phyloP scores from a whole-genome alignment of 257 asterid genomes.

The Buddleja alternifolia region DNA sequence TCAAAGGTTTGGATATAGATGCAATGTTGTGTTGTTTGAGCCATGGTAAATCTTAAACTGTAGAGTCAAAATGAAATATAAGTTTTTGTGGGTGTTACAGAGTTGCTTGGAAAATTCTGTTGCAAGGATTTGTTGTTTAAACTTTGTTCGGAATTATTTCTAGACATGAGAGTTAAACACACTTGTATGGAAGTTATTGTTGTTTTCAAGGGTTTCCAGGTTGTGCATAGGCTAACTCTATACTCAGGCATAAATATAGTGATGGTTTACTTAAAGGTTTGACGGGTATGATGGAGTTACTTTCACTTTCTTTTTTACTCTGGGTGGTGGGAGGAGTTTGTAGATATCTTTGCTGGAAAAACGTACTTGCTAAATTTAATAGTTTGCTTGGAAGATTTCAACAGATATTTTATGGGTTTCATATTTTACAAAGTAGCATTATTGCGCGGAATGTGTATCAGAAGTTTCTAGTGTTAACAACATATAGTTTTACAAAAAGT shows the following conservation, averaged over 20 bases:
- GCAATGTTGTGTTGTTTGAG: not conserved
- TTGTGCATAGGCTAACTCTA: not conserved
- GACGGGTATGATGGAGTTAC: no score
- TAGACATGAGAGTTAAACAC: not conserved
- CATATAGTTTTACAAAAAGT: not conserved
- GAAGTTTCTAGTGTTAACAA: not conserved
- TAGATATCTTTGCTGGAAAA: not conserved
- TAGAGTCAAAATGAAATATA: not conserved
- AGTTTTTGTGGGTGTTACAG: not conserved
- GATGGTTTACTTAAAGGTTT: not conserved
- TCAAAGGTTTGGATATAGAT: not conserved
- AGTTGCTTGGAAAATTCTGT: not conserved
- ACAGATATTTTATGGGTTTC: not conserved
- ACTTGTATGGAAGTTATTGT: not conserved
- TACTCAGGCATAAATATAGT: no score
- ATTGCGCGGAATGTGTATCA: not conserved
- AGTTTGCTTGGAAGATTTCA: not conserved
- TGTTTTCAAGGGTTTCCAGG: not conserved
- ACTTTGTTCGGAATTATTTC: not conserved
- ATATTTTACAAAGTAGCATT: not conserved
- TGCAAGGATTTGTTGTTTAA: not conserved
- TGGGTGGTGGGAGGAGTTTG: constrained; percentile 5
- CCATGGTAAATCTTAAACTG: not conserved
- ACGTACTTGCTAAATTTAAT: not conserved
- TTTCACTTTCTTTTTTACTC: not conserved